Percentiles rank a stretch among this genome's conserved stretches.
phyloP scores from a whole-genome alignment of 1,284 basidiomycete species.

The Coniferiporia weirii region DNA sequence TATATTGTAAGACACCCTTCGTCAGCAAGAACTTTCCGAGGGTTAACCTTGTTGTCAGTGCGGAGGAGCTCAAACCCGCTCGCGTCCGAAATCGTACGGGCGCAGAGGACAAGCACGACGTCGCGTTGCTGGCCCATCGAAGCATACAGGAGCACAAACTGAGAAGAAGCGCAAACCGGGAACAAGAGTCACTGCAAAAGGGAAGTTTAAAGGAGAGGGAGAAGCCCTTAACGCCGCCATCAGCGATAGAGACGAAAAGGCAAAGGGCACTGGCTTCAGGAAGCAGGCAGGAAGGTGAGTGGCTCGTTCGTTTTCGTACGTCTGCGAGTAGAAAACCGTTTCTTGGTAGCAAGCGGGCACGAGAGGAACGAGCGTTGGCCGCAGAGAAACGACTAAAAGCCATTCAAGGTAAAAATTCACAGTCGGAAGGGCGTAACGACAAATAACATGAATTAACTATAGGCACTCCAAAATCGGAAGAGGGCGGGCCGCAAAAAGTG shows the following conservation, averaged over 20 bases:
- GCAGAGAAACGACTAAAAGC: conserved; percentile 54
- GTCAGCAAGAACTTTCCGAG: not conserved
- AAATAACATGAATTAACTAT: conserved; percentile 17
- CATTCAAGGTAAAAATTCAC: conserved; percentile 30
- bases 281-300: conserved; percentile 64
- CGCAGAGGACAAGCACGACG: conserved; percentile 33
- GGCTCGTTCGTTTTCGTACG: not conserved
- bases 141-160: conserved; percentile 53
- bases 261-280: conserved; percentile 53
- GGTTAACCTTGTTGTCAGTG: conserved; percentile 41
- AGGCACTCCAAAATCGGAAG: conserved; percentile 11
- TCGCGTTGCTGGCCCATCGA: conserved; percentile 41
- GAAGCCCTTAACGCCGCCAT: conserved; percentile 41
- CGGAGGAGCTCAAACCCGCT: conserved; percentile 68
- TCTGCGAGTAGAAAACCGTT: not conserved
- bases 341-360: conserved; percentile 56
- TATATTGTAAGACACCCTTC: conserved; percentile 49
- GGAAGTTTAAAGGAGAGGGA: conserved; percentile 55
- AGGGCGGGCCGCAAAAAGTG: conserved; percentile 22
- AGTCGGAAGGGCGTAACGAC: conserved; percentile 12
- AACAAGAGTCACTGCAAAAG: conserved; percentile 53
- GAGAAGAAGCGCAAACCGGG: conserved; percentile 66
- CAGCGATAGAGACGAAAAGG: conserved; percentile 36
- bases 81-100: conserved; percentile 45
- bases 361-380: conserved; percentile 70